These are phyloP conservation scores for Venturia carpophila DNA, from an alignment of 2,329 filamentous ascomycete species.

Conservation along the genomic window DNA sequence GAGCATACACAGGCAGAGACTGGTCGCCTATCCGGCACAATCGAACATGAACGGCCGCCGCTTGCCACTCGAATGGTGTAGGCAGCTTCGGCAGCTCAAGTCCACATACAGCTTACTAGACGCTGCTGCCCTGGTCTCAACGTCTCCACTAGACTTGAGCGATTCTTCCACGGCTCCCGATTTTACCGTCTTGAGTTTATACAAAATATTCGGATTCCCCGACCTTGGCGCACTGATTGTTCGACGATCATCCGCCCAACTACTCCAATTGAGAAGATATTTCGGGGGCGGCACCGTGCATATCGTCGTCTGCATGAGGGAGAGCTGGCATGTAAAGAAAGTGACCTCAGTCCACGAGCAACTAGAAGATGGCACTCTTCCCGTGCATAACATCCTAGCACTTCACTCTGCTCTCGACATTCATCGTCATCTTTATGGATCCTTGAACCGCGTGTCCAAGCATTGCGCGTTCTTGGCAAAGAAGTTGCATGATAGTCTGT, in stretches of 20 bases:
- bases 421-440: conserved; percentile 62
- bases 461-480: conserved; percentile 62
- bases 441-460: conserved; percentile 58
- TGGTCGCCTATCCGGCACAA: conserved; percentile 83
- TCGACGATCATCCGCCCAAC: conserved; percentile 56
- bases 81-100: conserved; percentile 25
- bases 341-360: conserved; percentile 63
- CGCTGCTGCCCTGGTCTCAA: conserved; percentile 73
- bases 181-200: conserved; percentile 80
- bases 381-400: conserved; percentile 84
- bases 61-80: conserved; percentile 63
- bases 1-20: conserved; percentile 27
- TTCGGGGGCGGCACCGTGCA: conserved; percentile 95
- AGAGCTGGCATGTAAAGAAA: conserved; percentile 78
- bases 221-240: conserved; percentile 82
- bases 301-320: conserved; percentile 68
- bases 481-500: conserved; percentile 52
- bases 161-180: conserved; percentile 59
- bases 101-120: conserved; percentile 68
- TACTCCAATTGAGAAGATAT: conserved; percentile 63
- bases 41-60: conserved; percentile 85
- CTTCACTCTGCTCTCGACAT: conserved; percentile 64
- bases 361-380: conserved; percentile 84
- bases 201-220: conserved; percentile 97
- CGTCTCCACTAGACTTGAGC: conserved; percentile 64